Evolutionary conservation across 352 stramenopile genomes (phyloP), one percentile per base, ranked within the genome.

Genomic region (Pilasporangium apinafurcum): DNA sequence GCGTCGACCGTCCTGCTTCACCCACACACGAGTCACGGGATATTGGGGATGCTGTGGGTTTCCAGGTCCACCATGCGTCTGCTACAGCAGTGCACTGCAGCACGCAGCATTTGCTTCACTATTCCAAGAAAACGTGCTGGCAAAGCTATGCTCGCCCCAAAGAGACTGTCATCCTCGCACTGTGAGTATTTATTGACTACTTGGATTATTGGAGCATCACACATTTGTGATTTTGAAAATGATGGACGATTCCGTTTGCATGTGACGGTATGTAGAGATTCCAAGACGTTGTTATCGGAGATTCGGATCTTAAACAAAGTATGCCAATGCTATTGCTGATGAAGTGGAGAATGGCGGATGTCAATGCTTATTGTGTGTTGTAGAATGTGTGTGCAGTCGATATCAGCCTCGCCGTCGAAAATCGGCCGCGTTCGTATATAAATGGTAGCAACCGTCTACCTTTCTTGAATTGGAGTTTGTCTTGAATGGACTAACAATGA

Each of bases 271-370:
- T 32, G 36, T 30, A 88, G 76, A 4, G 64, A 77, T 10, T 45
- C 50, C 5, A 89, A 89, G 60, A 76, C 77, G 36, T 43, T 89
- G 37, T 27, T 89, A 39, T 77, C 73, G 0, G 73, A 89, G 48
- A 53, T 89, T n/a, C 64, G 71, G 22, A 66, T 89, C 26, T 48
- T 86, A 17, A 89, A 89, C 56, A 86, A 86, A 62, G 75, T 77
- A 31, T 7, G 31, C 27, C 5, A 18, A 10, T 18, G 7, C 20
- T 14, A 13, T 22, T 21, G 26, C 4, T 16, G 9, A 8, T 21
- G 5, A 22, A 13, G 5, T 2, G 48, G 37, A n/a, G 25, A n/a
- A 8, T 41, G 5, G 43, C 26, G 28, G 35, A 37, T 18, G 12
- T 6, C 16, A 29, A 8, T 41, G n/a, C 5, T 47, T 14, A 30